A percentile compares a stretch with the other conserved stretches of the same genome.
Conservation (phyloP, 2,329 filamentous ascomycete genomes). For the Phyllosticta ampelicida region DNA sequence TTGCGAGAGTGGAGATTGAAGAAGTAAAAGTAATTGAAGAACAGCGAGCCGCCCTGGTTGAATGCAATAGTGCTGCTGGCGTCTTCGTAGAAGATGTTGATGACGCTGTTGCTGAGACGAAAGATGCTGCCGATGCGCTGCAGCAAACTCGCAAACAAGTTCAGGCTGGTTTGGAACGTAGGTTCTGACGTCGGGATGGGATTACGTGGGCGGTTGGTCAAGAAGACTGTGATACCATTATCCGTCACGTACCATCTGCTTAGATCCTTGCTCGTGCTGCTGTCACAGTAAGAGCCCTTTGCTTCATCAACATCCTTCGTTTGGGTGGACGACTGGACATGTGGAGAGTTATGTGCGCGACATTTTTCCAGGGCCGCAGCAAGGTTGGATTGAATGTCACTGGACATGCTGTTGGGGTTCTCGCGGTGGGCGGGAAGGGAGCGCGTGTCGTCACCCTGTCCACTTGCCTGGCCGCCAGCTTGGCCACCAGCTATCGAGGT, state of each 20-base stretch:
- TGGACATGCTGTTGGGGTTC: constrained; percentile 4
- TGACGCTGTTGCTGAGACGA: constrained; percentile 36
- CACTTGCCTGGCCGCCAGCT: not conserved
- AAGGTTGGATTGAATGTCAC: constrained; percentile 17
- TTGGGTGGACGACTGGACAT: constrained; percentile 61
- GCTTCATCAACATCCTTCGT: constrained; percentile 64
- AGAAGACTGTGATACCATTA: constrained; percentile 6
- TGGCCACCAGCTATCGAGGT: constrained; percentile 9
- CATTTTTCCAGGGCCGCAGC: constrained; percentile 65
- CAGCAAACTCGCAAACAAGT: not conserved
- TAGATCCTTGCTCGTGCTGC: constrained; percentile 62
- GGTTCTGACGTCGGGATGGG: not conserved
- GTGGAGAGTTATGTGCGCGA: constrained; percentile 61
- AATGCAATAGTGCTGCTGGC: constrained; percentile 57
- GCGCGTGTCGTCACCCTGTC: not conserved
- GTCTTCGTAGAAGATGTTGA: constrained; percentile 46
- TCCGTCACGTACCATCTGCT: not conserved
- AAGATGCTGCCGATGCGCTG: not conserved
- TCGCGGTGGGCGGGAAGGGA: not conserved
- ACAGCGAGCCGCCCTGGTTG: constrained; percentile 76
- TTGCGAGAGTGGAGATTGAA: constrained; percentile 58
- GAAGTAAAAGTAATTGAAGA: constrained; percentile 89
- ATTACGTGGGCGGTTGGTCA: not conserved
- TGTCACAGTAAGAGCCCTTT: constrained; percentile 77
- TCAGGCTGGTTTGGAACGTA: not conserved